phyloP scores from a whole-genome alignment of 2,329 filamentous ascomycete genomes.

The Cladosporium cucumerinum region DNA sequence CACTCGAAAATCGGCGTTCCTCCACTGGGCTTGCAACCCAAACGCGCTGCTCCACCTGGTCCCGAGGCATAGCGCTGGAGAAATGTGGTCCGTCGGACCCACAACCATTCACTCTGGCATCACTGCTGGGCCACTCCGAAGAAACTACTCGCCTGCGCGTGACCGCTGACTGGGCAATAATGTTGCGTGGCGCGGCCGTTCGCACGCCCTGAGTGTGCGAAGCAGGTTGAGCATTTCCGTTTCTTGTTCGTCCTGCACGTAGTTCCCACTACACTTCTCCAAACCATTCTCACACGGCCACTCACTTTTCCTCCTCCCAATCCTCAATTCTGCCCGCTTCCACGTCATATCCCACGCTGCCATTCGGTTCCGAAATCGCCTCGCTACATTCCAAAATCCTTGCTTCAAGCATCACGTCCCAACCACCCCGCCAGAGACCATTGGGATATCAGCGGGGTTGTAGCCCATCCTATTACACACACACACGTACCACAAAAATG shows the following conservation, averaged over 20 bases:
- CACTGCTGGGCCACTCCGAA: constrained; percentile 16
- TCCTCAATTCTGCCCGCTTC: background rate
- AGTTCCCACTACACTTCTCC: background rate
- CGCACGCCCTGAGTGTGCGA: constrained; percentile 2
- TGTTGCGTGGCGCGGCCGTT: constrained; percentile 10
- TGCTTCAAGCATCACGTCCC: background rate
- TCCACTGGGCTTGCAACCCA: constrained; percentile 17
- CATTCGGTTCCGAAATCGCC: background rate
- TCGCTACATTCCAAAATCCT: background rate
- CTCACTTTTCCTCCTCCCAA: background rate
- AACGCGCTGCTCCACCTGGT: constrained; percentile 9
- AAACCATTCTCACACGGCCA: background rate
- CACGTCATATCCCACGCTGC: background rate
- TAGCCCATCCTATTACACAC: background rate
- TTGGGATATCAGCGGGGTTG: constrained; percentile 13
- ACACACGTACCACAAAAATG: background rate
- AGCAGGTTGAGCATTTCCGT: constrained; percentile 12
- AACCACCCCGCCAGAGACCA: constrained; percentile 14
- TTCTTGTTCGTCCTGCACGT: constrained; percentile 2
- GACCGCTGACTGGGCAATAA: constrained; percentile 16
- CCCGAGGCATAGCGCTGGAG: constrained; percentile 16
- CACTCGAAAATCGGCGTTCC: constrained; percentile 10
- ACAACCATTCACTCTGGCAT: constrained; percentile 16
- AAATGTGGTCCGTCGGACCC: constrained; percentile 15
- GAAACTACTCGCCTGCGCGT: constrained; percentile 16